phyloP scores from a whole-genome alignment of 202 grass and related monocot species.

The Setaria italica region DNA sequence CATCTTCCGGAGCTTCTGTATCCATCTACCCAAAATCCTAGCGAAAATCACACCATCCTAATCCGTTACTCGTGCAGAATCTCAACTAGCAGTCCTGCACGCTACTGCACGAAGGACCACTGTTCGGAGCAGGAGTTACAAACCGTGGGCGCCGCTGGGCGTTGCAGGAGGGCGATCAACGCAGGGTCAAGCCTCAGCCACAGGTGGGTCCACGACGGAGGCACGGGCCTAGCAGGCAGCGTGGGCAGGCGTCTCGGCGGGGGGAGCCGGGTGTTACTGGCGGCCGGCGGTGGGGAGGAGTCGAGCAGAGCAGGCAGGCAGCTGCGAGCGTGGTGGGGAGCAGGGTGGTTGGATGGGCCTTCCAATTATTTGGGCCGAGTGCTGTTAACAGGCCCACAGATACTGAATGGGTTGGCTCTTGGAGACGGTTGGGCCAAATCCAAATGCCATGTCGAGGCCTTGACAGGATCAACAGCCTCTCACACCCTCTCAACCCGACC shows the following conservation, averaged over 20 bases:
- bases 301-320: neutral
- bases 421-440: too few relatives aligned
- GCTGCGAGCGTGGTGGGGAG: too few relatives aligned
- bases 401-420: too few relatives aligned
- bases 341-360: neutral
- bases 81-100: neutral
- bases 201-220: neutral
- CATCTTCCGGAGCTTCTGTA: neutral
- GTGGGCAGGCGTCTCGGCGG: neutral
- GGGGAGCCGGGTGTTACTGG: neutral
- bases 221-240: neutral
- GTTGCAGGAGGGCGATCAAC: neutral
- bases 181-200: neutral
- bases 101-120: neutral
- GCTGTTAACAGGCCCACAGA: too few relatives aligned
- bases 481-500: too few relatives aligned
- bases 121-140: neutral
- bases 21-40: neutral
- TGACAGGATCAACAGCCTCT: too few relatives aligned
- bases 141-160: neutral
- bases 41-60: neutral
- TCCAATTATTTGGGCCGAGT: neutral
- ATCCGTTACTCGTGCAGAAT: neutral
- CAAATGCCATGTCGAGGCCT: too few relatives aligned
- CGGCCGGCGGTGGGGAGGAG: neutral